A percentile compares a stretch with the other conserved stretches of the same genome.
These are phyloP conservation scores for Arthrinium phaeospermum DNA, from an alignment of 2,329 filamentous ascomycete genomes.

Conservation along the genomic window DNA sequence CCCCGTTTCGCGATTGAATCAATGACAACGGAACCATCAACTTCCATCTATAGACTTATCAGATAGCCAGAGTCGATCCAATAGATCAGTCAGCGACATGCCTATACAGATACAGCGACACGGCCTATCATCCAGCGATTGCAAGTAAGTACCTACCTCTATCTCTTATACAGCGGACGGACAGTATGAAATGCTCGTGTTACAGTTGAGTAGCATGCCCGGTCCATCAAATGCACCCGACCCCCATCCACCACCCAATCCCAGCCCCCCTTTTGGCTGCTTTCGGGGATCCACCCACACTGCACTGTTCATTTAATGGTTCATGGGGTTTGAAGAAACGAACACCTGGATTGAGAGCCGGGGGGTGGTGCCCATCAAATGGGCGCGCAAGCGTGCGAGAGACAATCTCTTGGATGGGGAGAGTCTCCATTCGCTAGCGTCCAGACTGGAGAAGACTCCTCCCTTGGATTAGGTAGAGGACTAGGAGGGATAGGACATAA, in stretches of 20 bases:
- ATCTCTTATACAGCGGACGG: not conserved
- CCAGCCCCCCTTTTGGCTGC: constrained; percentile 15
- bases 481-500: constrained; percentile 13
- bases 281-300: constrained; percentile 13
- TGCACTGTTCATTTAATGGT: constrained; percentile 20
- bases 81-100: constrained; percentile 6
- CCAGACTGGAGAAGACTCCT: constrained; percentile 16
- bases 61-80: not conserved
- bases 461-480: constrained; percentile 8
- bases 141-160: not conserved
- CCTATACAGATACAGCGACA: not conserved
- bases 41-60: constrained; percentile 9
- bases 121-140: not conserved
- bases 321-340: constrained; percentile 22
- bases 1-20: not conserved
- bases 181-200: constrained; percentile 7
- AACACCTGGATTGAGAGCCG: constrained; percentile 20
- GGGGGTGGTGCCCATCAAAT: constrained; percentile 11
- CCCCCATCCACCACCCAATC: constrained; percentile 5
- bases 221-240: constrained; percentile 17
- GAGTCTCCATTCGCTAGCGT: constrained; percentile 17
- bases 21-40: not conserved
- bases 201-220: constrained; percentile 16
- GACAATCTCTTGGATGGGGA: constrained; percentile 17
- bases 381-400: not conserved